phyloP scores from a whole-genome alignment of 2,329 filamentous ascomycete genomes.

The Shiraia sp. region DNA sequence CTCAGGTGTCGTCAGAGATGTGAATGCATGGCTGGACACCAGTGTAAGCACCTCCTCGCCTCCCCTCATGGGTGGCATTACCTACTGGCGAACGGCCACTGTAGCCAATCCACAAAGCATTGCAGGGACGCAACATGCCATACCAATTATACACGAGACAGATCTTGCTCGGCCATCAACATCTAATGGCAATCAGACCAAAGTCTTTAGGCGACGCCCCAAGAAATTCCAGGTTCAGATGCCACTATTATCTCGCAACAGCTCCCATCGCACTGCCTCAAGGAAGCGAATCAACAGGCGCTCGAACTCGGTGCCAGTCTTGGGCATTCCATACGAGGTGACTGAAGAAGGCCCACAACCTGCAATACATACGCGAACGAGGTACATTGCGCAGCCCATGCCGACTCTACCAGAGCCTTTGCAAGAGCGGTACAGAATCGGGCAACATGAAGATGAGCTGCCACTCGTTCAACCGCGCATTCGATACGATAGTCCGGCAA shows the following conservation, averaged over 20 bases:
- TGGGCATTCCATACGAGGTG: slow-evolving; percentile 20
- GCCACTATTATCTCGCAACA: slow-evolving; percentile 27
- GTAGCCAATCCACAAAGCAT: slow-evolving; percentile 7
- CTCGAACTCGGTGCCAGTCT: slow-evolving; percentile 31
- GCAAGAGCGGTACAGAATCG: slow-evolving; percentile 5
- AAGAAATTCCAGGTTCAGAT: slow-evolving; percentile 37
- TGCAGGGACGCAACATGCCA: slow-evolving; percentile 29
- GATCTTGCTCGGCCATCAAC: slow-evolving; percentile 14
- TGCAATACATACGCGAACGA: slow-evolving; percentile 9
- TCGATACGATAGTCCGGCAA: slow-evolving; percentile 13
- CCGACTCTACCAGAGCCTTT: slow-evolving; percentile 1
- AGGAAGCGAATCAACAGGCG: slow-evolving; percentile 22
- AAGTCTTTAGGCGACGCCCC: slow-evolving; percentile 28
- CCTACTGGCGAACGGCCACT: slow-evolving; percentile 36
- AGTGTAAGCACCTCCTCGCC: slow-evolving; percentile 29
- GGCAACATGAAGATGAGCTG: slow-evolving; percentile 1
- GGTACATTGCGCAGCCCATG: slow-evolving; percentile 8
- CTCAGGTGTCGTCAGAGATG: slow-evolving; percentile 29
- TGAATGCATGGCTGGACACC: slow-evolving; percentile 40
- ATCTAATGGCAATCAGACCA: slow-evolving; percentile 24
- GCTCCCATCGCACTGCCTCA: slow-evolving; percentile 12
- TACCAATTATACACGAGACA: slow-evolving; percentile 24
- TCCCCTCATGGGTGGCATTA: slow-evolving; percentile 38
- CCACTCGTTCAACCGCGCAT: slow-evolving; percentile 5
- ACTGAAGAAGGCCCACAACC: slow-evolving; percentile 9